A percentile compares a stretch with the other conserved stretches of the same genome.
These are phyloP conservation scores for Aureobasidium sp. DNA, from an alignment of 2,329 filamentous ascomycete species.

Conservation along the genomic window DNA sequence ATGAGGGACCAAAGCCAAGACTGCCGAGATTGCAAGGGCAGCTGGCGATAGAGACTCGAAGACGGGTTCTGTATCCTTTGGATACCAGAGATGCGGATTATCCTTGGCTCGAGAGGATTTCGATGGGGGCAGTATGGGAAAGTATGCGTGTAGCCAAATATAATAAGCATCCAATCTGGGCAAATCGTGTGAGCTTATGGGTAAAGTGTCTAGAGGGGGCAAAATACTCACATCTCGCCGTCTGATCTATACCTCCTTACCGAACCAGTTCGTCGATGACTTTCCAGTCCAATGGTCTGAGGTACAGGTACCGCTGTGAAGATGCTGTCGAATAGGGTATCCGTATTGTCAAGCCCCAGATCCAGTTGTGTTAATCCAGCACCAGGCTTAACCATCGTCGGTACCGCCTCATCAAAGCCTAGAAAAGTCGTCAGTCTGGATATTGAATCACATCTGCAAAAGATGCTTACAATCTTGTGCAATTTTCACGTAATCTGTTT, in stretches of 20 bases:
- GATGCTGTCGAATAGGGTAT: slow-evolving; percentile 5
- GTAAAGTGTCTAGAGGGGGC: neutral
- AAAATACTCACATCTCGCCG: slow-evolving; percentile 2
- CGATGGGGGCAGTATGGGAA: slow-evolving; percentile 43
- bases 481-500: neutral
- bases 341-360: neutral
- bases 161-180: slow-evolving; percentile 44
- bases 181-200: neutral
- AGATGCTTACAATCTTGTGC: neutral
- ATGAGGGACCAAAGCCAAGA: slow-evolving; percentile 42
- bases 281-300: neutral
- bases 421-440: neutral
- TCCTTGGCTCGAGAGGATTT: slow-evolving; percentile 26
- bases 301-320: neutral
- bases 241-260: neutral
- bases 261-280: neutral
- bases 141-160: slow-evolving; percentile 44
- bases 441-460: neutral
- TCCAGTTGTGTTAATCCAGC: slow-evolving; percentile 8
- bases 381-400: slow-evolving; percentile 11
- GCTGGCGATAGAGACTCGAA: slow-evolving; percentile 38
- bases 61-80: slow-evolving; percentile 23
- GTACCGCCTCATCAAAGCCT: slow-evolving; percentile 8
- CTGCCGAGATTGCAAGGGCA: slow-evolving; percentile 40
- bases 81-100: slow-evolving; percentile 26